Evolutionary conservation across 1,284 basidiomycete species (phyloP).

Genomic region (Trichosporon sp.): DNA sequence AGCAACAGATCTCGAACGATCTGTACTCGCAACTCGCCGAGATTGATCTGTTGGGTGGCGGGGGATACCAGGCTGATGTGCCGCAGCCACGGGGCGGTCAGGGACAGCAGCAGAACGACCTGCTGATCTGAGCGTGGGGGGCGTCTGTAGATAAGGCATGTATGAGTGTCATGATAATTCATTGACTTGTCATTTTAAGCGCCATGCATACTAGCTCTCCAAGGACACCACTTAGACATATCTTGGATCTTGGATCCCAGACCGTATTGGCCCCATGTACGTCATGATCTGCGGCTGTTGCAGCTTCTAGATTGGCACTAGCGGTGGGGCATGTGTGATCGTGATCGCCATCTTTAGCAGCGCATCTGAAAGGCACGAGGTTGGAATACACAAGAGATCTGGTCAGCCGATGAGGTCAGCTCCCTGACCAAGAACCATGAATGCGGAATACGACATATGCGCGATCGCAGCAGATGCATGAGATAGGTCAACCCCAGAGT

Average conservation of each 20-base stretch:
- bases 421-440: background rate
- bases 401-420: background rate
- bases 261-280: too few species aligned
- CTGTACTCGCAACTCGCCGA: conserved; percentile 46
- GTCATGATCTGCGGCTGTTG: too few species aligned
- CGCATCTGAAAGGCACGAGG: background rate
- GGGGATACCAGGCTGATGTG: conserved; percentile 42
- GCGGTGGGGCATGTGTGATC: too few species aligned
- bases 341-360: background rate
- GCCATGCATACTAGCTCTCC: too few species aligned
- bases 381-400: background rate
- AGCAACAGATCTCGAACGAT: conserved; percentile 23
- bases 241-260: too few species aligned
- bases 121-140: conserved; percentile 26
- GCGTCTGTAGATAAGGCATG: background rate
- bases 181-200: background rate
- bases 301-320: too few species aligned
- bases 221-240: too few species aligned
- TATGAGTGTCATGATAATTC: too few species aligned
- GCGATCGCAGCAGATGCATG: too few species aligned
- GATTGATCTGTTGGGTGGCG: conserved; percentile 36
- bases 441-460: too few species aligned
- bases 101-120: conserved; percentile 24
- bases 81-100: conserved; percentile 35
- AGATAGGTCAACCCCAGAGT: background rate